Percentiles rank a stretch among this genome's conserved stretches.
Conservation (phyloP, 2,329 filamentous ascomycete species). For the Knufia fluminis region DNA sequence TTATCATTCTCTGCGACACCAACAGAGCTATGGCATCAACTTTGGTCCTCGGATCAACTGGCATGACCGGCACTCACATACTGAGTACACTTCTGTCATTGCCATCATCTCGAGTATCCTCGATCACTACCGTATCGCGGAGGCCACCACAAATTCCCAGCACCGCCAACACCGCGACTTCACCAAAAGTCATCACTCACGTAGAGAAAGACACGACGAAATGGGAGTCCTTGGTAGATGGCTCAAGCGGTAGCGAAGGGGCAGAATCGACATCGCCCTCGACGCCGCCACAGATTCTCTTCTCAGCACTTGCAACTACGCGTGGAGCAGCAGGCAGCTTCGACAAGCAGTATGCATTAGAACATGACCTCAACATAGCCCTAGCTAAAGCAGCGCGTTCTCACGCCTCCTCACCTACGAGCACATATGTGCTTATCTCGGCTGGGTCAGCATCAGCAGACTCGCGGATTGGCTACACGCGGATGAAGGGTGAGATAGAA, state of each 20-base stretch:
- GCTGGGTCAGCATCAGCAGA: constrained; percentile 43
- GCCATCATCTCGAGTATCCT: constrained; percentile 29
- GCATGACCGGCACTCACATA: constrained; percentile 58
- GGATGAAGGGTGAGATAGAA: constrained; percentile 85
- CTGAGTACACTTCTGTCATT: constrained; percentile 43
- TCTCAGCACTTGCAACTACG: constrained; percentile 75
- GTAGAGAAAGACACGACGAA: constrained; percentile 57
- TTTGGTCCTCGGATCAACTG: constrained; percentile 39
- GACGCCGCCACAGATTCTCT: constrained; percentile 54
- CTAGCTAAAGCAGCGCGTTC: constrained; percentile 66
- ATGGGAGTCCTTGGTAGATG: constrained; percentile 55
- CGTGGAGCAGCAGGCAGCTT: constrained; percentile 63
- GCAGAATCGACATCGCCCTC: constrained; percentile 33
- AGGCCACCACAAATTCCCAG: constrained; percentile 30
- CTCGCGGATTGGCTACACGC: constrained; percentile 46
- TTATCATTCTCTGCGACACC: too few relatives aligned
- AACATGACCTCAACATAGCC: constrained; percentile 75
- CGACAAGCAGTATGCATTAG: constrained; percentile 74
- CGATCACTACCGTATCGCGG: constrained; percentile 39
- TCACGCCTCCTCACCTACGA: constrained; percentile 49
- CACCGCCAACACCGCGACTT: constrained; percentile 54
- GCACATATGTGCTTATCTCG: constrained; percentile 68
- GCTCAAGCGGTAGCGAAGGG: background rate
- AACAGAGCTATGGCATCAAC: constrained; percentile 39
- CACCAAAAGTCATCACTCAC: constrained; percentile 36